Conservation (phyloP, 2,329 filamentous ascomycete species). For the Botrytis byssoidea region DNA sequence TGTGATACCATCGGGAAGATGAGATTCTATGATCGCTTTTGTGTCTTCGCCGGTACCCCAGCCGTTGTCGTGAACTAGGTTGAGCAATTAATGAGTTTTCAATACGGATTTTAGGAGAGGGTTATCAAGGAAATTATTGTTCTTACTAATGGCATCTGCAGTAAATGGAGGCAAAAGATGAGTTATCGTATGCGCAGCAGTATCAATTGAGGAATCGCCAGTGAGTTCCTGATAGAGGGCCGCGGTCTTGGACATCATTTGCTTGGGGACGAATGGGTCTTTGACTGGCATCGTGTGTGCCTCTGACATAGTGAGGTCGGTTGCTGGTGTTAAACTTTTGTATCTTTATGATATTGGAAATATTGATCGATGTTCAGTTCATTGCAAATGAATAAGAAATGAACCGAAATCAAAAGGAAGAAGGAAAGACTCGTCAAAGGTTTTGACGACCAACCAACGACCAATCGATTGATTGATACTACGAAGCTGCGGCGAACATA, state of each 20-base stretch:
- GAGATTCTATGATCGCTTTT: not conserved
- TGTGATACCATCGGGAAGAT: not conserved
- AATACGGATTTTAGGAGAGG: not conserved
- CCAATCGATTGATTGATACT: not conserved
- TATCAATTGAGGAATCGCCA: not conserved
- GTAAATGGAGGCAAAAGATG: not conserved
- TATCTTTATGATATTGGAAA: not conserved
- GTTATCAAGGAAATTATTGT: not conserved
- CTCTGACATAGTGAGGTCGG: not conserved
- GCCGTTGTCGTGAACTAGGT: not conserved
- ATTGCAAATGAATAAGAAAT: not conserved
- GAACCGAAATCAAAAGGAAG: not conserved
- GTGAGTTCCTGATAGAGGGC: not conserved
- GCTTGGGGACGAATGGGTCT: not conserved
- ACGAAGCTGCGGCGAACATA: not conserved
- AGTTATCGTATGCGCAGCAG: not conserved
- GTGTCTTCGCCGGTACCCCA: not conserved
- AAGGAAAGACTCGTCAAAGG: not conserved
- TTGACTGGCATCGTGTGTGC: too few relatives aligned
- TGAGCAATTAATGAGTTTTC: not conserved
- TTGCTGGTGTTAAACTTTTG: not conserved
- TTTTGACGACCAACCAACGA: not conserved
- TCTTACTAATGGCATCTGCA: not conserved
- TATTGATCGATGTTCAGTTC: not conserved
- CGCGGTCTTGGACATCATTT: not conserved